Percentiles rank a stretch among this genome's conserved stretches.
Conservation (phyloP, 2,329 filamentous ascomycete species). For the Pestalotiopsis fici region DNA sequence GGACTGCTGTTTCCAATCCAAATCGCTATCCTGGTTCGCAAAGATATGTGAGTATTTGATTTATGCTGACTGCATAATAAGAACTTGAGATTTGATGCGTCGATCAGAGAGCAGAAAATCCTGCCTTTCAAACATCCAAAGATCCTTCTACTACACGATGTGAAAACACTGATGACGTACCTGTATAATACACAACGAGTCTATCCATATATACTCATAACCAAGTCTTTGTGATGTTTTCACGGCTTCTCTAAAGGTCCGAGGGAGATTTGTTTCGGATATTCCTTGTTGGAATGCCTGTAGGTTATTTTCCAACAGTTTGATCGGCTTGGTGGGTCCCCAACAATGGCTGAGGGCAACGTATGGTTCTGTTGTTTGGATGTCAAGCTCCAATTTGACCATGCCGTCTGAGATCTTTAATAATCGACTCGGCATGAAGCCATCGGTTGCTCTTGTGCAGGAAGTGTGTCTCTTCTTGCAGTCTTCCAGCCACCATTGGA, state of each 20-base stretch:
- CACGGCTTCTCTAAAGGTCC: background rate
- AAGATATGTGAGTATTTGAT: too few relatives aligned
- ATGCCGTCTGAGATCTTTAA: background rate
- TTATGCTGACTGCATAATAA: too few relatives aligned
- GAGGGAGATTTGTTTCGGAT: background rate
- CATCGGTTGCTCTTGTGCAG: background rate
- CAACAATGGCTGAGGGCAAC: background rate
- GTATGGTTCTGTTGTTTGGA: background rate
- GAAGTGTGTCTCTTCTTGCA: background rate
- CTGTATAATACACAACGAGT: background rate
- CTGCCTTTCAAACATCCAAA: too few relatives aligned
- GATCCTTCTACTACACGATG: too few relatives aligned
- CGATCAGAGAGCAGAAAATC: too few relatives aligned
- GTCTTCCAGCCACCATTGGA: background rate
- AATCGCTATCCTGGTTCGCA: background rate
- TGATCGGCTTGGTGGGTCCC: background rate
- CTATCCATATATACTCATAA: background rate
- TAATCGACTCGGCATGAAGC: background rate
- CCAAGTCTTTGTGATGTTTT: background rate
- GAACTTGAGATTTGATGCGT: too few relatives aligned
- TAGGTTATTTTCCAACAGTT: background rate
- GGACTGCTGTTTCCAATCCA: background rate
- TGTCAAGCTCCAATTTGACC: background rate
- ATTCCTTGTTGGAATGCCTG: background rate
- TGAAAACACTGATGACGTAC: too few relatives aligned